phyloP scores from a whole-genome alignment of 495 filamentous ascomycete genomes.

The Penicillium roqueforti region DNA sequence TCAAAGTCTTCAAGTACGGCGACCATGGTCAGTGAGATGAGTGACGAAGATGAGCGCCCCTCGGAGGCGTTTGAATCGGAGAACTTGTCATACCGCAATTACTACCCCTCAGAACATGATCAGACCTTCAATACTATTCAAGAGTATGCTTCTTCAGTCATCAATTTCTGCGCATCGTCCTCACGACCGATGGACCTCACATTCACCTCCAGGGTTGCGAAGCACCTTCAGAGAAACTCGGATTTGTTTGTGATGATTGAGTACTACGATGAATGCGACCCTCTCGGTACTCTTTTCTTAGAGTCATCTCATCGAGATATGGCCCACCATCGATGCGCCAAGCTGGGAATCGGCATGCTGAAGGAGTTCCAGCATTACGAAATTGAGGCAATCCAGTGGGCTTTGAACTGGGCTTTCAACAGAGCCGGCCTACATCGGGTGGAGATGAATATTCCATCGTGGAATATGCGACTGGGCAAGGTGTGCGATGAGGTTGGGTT shows the following conservation, averaged over 20 bases:
- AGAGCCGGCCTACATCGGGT: not conserved
- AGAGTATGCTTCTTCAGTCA: not conserved
- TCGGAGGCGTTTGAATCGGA: not conserved
- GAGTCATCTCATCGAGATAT: not conserved
- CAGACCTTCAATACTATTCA: not conserved
- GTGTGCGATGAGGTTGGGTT: not conserved
- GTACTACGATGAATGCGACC: not conserved
- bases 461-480: not conserved
- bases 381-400: not conserved
- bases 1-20: not conserved
- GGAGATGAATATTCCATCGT: not conserved
- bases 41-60: not conserved
- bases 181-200: not conserved
- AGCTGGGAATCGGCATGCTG: not conserved
- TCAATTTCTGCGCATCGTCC: not conserved
- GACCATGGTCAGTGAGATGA: no score
- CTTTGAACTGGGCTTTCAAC: not conserved
- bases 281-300: not conserved
- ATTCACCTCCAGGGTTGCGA: not conserved
- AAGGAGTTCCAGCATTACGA: not conserved
- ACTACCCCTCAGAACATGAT: not conserved
- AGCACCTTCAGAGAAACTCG: not conserved
- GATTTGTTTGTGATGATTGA: not conserved
- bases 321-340: not conserved
- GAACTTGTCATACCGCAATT: not conserved